Conservation (phyloP, 352 stramenopile genomes). For the Pythium scleroteichum region DNA sequence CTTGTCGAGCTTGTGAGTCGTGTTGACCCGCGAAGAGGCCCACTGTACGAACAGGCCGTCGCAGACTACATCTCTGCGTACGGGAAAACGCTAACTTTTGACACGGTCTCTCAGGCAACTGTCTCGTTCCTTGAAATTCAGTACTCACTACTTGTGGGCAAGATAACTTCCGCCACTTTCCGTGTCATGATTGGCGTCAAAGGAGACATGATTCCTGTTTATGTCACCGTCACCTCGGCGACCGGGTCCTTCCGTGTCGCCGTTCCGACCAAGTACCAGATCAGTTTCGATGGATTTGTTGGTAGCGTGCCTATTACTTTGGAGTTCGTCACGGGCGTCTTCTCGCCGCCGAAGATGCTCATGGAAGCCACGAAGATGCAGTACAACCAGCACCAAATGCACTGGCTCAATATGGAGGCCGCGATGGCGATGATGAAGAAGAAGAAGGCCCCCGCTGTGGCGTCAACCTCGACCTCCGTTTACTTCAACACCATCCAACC, state of each 20-base stretch:
- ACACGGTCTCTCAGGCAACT: constrained; percentile 17
- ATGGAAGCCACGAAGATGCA: constrained; percentile 25
- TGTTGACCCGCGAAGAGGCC: constrained; percentile 19
- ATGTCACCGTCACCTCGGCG: constrained; percentile 12
- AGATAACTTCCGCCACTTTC: constrained; percentile 31
- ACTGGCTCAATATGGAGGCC: constrained; percentile 29
- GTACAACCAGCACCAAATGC: constrained; percentile 10
- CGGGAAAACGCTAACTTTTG: constrained; percentile 29
- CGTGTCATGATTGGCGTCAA: constrained; percentile 35
- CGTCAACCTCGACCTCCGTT: constrained; percentile 22
- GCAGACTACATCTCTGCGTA: constrained; percentile 32
- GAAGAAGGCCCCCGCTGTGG: constrained; percentile 22
- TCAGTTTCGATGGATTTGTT: constrained; percentile 26
- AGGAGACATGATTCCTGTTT: constrained; percentile 29
- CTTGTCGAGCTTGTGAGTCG: constrained; percentile 28
- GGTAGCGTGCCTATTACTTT: constrained; percentile 29
- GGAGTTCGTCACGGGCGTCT: constrained; percentile 30
- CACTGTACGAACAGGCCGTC: constrained; percentile 29
- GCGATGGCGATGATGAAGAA: constrained; percentile 28
- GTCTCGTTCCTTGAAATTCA: constrained; percentile 29
- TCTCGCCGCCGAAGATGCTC: constrained; percentile 25
- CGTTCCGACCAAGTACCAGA: constrained; percentile 28
- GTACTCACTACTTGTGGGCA: constrained; percentile 31
- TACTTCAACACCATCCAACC: constrained; percentile 35
- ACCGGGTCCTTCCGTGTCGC: constrained; percentile 26